These are phyloP conservation scores for Flueggea neowawraea DNA, from an alignment of 441 rosid species.

Conservation along the genomic window DNA sequence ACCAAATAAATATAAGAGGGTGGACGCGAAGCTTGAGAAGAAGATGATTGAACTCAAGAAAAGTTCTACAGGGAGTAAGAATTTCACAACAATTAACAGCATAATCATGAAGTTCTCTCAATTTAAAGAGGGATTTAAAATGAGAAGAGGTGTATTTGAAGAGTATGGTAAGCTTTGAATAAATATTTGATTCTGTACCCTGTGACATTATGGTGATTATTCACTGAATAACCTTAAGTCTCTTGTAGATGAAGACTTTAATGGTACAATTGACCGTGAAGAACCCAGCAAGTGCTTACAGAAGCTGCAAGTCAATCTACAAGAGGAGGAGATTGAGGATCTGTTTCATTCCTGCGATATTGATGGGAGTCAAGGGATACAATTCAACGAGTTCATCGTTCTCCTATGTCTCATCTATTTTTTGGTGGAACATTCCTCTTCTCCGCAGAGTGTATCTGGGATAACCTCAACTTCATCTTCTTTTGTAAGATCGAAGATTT, in stretches of 20 bases:
- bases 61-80: conserved; percentile 34
- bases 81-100: conserved; percentile 56
- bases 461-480: conserved; percentile 11
- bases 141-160: conserved; percentile 57
- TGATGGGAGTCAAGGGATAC: conserved; percentile 72
- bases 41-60: conserved; percentile 63
- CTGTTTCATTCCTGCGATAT: conserved; percentile 72
- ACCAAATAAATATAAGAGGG: conserved; percentile 44
- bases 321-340: conserved; percentile 65
- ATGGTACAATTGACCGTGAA: conserved; percentile 57
- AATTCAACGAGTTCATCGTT: conserved; percentile 76
- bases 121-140: conserved; percentile 53
- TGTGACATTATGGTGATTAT: background rate
- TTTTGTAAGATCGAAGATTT: background rate
- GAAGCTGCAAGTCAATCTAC: conserved; percentile 44
- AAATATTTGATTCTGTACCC: background rate
- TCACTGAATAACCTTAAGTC: conserved; percentile 12
- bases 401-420: conserved; percentile 75
- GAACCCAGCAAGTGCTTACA: conserved; percentile 65
- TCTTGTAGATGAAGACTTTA: conserved; percentile 53
- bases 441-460: conserved; percentile 23
- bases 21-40: conserved; percentile 64
- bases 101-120: conserved; percentile 69
- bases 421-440: conserved; percentile 46
- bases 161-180: conserved; percentile 48